phyloP scores from a whole-genome alignment of 176 grass and related monocot genomes.

The Microstegium vimineum region DNA sequence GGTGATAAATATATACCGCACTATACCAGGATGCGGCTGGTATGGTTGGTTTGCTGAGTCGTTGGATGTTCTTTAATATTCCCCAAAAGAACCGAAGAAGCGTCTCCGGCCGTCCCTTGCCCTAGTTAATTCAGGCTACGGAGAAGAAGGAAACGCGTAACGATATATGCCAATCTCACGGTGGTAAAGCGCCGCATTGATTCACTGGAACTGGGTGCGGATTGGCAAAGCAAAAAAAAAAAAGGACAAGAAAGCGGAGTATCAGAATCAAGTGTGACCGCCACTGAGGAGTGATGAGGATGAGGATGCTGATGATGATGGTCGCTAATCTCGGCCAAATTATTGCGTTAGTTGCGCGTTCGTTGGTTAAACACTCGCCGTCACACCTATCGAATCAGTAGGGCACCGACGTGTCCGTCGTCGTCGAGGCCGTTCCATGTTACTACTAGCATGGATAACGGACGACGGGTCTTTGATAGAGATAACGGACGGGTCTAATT shows the following conservation, averaged over 20 bases:
- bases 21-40: too few relatives aligned
- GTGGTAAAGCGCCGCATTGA: not conserved
- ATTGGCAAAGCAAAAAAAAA: not conserved
- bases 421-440: not conserved
- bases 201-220: not conserved
- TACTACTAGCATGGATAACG: not conserved
- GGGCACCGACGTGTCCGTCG: not conserved
- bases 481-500: not conserved
- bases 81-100: not conserved
- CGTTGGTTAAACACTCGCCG: not conserved
- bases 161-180: not conserved
- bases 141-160: not conserved
- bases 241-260: too few relatives aligned
- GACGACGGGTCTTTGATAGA: too few relatives aligned
- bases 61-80: not conserved
- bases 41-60: not conserved
- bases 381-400: not conserved
- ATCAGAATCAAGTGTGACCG: not conserved
- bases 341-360: slow-evolving; percentile 18
- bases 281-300: not conserved
- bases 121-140: not conserved
- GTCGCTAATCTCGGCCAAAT: not conserved
- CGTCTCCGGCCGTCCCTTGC: not conserved
- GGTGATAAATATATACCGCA: too few relatives aligned
- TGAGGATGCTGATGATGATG: not conserved